Base-by-base conservation (phyloP, 345 rosid genomes). In the Aegle marmelos region DNA sequence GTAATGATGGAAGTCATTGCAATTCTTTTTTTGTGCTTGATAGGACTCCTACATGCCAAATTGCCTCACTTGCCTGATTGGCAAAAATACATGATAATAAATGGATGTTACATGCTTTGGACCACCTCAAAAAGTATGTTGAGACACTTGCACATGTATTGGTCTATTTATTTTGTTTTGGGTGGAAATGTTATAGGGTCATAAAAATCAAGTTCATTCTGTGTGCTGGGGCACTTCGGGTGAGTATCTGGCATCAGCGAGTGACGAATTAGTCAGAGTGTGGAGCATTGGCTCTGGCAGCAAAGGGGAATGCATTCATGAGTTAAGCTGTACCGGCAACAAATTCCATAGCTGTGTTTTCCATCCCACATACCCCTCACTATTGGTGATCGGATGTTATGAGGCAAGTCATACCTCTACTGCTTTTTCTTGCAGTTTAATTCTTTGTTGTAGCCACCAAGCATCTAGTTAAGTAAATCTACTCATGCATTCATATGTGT, bases 191-290 rank as follows among this genome's bases (percentile, higher is more conserved):
- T 75, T 48, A 48, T 79, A 90, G 93, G 93, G 93, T 61, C 96
- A 91, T 76, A 84, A 86, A 77, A 83, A 59, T 14, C 78, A 30
- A 48, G 79, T 91, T 58, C 88, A 78, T 74, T 84, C 88, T 30
- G 82, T 91, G 25, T 90, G 92, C 81, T 90, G 96, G 96, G 88
- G 87, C 73, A 73, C 88, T 27, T 72, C 83, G 6, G 96, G 96
- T 1, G 88, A 89, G 70, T 86, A 45, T 76, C 77, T 91, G 61
- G 93, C 91, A 31, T 86, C 96, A 13, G 90, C 90, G 73, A 90
- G 96, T 64, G 92, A 90, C 48, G 93, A 89, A 39, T 75, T 85
- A 79, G 91, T 91, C 22, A 84, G 83, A 75, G 93, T 90, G 45
- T 90, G 96, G 96, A 82, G 60, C 5, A 60, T 90, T 50, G 87